Evolutionary conservation across 2,329 filamentous ascomycete genomes (phyloP), one percentile per base, ranked within the genome.

Genomic region (Thelonectria blattea): DNA sequence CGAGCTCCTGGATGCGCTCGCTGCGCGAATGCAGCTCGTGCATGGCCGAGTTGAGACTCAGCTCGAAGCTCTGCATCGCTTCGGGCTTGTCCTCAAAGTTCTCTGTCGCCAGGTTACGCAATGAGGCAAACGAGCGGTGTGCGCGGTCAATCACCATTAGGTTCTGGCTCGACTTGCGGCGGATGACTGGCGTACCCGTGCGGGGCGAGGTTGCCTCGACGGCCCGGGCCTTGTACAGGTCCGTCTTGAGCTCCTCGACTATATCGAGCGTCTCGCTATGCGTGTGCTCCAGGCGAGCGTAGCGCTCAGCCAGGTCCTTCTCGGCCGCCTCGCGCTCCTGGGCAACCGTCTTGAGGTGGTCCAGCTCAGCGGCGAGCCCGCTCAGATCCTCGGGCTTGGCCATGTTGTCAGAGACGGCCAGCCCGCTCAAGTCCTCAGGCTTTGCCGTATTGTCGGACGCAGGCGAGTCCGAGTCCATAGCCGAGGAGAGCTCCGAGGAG

Each of bases 401-500:
- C 20, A 78, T 76, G 5, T 79, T 83, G 9, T 74, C 76, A 9
- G 77, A 75, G 70, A 83, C 82, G 69, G 86, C 73, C 90, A 91
- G 72, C 9, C 27, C 27, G 27, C 27, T 65, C 1, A 77, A 77
- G 5, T 66, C 51, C n/a, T 67, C 67, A 18, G 78, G 73, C 67
- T 81, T 85, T n/a, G 77, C 78, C 20, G 78, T 76, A 5, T 79
- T 83, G 9, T 74, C 76, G 10, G 77, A 75, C 70, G 83, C 82
- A 69, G 87, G 86, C 73, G 90, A 91, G 72, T 91, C 91, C 85
- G 90, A 91, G 72, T 91, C 91, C 85, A 90, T 87, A 81, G 87
- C 92, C 75, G 90, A 96, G 72, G 92, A 96, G 75, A 97, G 85
- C 80, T 98, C 95, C 79, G 92, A 95, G 67, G 92, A 97, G 69